Evolutionary conservation across 2,329 filamentous ascomycete species (phyloP).

Genomic region (Alternaria sp.): DNA sequence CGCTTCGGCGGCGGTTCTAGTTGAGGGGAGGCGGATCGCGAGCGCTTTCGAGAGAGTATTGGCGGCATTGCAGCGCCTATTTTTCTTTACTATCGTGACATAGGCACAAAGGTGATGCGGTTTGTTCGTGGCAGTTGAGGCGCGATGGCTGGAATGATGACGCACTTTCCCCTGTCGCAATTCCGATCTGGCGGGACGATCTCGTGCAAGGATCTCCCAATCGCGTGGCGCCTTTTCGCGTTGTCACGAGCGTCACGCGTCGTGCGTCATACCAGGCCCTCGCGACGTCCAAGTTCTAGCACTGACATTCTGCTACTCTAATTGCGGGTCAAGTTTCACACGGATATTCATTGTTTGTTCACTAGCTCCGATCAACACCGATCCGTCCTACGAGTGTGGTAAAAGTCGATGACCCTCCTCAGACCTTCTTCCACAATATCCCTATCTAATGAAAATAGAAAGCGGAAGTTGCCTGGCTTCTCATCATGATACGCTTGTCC

Average conservation of each 20-base stretch:
- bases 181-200: slow-evolving; percentile 31
- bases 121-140: background rate
- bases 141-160: slow-evolving; percentile 31
- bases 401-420: slow-evolving; percentile 21
- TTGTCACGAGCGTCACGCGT: slow-evolving; percentile 21
- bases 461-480: slow-evolving; percentile 53
- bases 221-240: slow-evolving; percentile 27
- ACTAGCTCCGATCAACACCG: background rate
- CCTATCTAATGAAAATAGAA: slow-evolving; percentile 52
- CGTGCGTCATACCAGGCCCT: background rate
- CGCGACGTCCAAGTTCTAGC: background rate
- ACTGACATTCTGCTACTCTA: background rate
- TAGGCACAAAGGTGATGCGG: background rate
- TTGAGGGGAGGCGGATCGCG: slow-evolving; percentile 59
- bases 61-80: slow-evolving; percentile 67
- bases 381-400: background rate
- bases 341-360: background rate
- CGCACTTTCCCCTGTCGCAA: slow-evolving; percentile 27
- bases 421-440: slow-evolving; percentile 48
- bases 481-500: slow-evolving; percentile 47
- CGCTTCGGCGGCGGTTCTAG: slow-evolving; percentile 45
- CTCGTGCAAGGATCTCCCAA: slow-evolving; percentile 20
- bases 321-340: background rate
- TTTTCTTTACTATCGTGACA: slow-evolving; percentile 4
- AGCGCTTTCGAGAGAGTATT: slow-evolving; percentile 71